Base-by-base conservation (phyloP, 2,329 filamentous ascomycete species). In the Claviceps citrina region DNA sequence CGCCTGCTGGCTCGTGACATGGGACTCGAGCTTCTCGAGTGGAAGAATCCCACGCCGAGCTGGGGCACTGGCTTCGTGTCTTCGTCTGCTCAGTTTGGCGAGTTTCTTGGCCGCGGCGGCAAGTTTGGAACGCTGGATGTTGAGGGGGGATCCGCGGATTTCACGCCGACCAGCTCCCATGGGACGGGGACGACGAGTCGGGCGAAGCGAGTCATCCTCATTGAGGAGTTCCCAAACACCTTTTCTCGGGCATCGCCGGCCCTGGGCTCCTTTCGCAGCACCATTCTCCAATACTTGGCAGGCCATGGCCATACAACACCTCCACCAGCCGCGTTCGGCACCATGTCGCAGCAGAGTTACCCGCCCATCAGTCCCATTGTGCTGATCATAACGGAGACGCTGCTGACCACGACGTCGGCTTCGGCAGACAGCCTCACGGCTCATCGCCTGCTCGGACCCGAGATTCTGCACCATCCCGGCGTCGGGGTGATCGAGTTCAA, bases 361-460 rank as follows among this genome's bases (percentile, higher is more conserved):
- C 59, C n/a, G n/a, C n/a, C 66, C 8, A 64, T 77, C 20, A 76
- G 74, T 1, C 91, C 91, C 0, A 68, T 96, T 27, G 73, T 98
- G 25, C 78, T 98, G 64, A 73, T 98, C 43, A 77, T 98, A 38
- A 95, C 91, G 0, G 91, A 98, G 59, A 93, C 85, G 0, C 66
- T 93, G 12, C 64, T 94, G 13, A 89, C 84, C 0, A 91, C 86
- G 1, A 86, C 79, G 7, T 87, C 84, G 3, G 81, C 86, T 2
- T 78, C 82, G 8, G 78, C 84, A 10, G 87, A 96, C 54, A 95
- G 84, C 58, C 86, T 96, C 52, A 98, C 91, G 1, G 85, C 85
- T 0, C 84, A 96, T 62, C 77, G 87, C 19, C 64, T 98, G 15
- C 73, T 98, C 3, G 91, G 93, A 0, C 80, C 86, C 0, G 83